Conservation (phyloP, 129 eudicot genomes). For the Ambrosia trifida region DNA sequence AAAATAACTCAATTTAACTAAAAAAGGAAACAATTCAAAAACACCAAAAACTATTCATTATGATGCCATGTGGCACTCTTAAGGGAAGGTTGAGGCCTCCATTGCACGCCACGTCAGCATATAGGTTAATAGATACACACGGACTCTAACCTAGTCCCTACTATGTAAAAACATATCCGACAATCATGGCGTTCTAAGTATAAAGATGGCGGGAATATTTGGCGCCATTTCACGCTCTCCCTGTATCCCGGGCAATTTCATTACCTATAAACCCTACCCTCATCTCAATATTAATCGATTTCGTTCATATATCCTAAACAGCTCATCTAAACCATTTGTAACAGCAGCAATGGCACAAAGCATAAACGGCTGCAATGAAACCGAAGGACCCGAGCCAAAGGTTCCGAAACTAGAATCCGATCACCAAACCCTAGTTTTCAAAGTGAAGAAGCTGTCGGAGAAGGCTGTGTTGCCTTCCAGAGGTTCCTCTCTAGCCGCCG, state of each 20-base stretch:
- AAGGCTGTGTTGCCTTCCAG: conserved; percentile 63
- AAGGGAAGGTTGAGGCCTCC: too few relatives aligned
- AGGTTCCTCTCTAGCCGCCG: conserved; percentile 65
- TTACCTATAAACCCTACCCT: conserved; percentile 15
- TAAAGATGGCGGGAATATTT: conserved; percentile 59
- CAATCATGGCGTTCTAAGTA: neutral
- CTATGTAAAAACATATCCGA: too few relatives aligned
- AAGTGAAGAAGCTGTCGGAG: conserved; percentile 69
- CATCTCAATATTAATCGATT: neutral
- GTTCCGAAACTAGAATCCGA: conserved; percentile 34
- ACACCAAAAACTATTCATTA: too few relatives aligned
- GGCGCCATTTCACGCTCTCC: conserved; percentile 48
- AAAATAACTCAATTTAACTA: too few relatives aligned
- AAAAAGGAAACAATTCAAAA: too few relatives aligned
- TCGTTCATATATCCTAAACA: neutral
- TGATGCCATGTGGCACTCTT: too few relatives aligned
- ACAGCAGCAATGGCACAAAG: conserved; percentile 36
- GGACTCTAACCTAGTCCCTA: too few relatives aligned
- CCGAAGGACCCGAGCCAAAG: conserved; percentile 47
- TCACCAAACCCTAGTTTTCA: conserved; percentile 24
- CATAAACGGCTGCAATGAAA: conserved; percentile 32
- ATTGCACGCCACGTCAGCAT: too few relatives aligned
- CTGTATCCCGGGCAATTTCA: conserved; percentile 15
- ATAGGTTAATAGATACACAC: too few relatives aligned
- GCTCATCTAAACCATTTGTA: neutral